phyloP scores from a whole-genome alignment of 129 eudicot genomes.

The Heracleum sosnowskyi region DNA sequence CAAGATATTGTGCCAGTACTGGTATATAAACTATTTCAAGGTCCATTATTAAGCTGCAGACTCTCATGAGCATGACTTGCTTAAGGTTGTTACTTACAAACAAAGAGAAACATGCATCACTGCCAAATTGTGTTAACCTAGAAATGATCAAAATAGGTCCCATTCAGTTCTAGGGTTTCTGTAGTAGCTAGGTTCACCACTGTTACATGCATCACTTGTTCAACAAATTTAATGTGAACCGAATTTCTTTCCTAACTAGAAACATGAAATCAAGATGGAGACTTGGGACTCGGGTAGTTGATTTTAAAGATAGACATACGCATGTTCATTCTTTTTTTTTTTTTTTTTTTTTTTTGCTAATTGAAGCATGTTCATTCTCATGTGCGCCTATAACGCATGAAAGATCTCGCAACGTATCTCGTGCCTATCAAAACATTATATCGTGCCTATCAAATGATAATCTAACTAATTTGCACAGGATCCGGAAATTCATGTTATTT shows the following conservation, averaged over 20 bases:
- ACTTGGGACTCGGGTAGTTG: not conserved
- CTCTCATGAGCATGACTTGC: conserved; percentile 6
- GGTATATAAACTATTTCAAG: not conserved
- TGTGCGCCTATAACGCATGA: not conserved
- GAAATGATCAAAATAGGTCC: conserved; percentile 1
- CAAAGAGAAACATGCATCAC: not conserved
- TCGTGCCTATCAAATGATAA: not conserved
- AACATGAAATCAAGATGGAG: not conserved
- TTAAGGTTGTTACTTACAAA: conserved; percentile 2
- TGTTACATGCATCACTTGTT: conserved; percentile 2
- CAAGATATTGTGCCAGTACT: not conserved
- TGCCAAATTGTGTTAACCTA: conserved; percentile 1
- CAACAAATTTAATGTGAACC: not conserved
- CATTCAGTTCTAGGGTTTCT: conserved; percentile 8
- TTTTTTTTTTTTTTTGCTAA: no score
- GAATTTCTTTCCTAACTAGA: not conserved
- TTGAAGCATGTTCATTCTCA: not conserved
- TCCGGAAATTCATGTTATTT: not conserved
- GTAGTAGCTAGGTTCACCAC: conserved; percentile 4
- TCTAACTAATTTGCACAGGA: not conserved
- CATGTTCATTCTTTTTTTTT: not conserved
- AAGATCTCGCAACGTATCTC: not conserved
- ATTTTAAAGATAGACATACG: not conserved
- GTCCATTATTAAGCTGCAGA: conserved; percentile 1
- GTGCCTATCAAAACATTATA: not conserved